phyloP scores from a whole-genome alignment of 176 grass and related monocot species.

The Oryza brachyantha region DNA sequence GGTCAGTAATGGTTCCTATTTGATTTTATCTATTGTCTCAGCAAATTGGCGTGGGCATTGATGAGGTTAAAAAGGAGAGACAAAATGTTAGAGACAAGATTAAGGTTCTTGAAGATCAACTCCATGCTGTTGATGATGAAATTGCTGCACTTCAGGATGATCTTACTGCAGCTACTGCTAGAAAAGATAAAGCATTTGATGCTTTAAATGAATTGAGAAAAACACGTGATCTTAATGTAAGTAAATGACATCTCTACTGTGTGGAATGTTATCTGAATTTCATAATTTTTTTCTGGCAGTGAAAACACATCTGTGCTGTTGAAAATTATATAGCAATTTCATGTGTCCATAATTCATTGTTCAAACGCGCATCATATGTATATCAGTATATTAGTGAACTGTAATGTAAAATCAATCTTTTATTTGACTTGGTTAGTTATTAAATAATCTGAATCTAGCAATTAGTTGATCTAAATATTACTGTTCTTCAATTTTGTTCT shows the following conservation, averaged over 20 bases:
- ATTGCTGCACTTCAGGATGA: conserved; percentile 51
- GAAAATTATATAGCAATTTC: neutral
- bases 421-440: neutral
- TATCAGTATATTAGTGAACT: neutral
- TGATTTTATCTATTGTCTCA: conserved; percentile 18
- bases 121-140: conserved; percentile 42
- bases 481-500: neutral
- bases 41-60: conserved; percentile 52
- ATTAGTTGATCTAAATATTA: neutral
- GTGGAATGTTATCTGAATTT: neutral
- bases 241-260: neutral
- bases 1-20: neutral
- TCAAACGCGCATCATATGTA: neutral
- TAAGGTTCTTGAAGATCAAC: conserved; percentile 55
- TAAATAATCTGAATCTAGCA: neutral
- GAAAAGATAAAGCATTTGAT: conserved; percentile 61
- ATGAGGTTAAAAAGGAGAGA: conserved; percentile 61
- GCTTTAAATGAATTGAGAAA: conserved; percentile 45
- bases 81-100: conserved; percentile 62
- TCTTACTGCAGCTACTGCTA: conserved; percentile 39
- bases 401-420: neutral
- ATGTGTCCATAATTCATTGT: neutral
- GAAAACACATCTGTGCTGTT: neutral
- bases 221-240: conserved; percentile 49
- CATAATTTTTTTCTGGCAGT: neutral